phyloP scores from a whole-genome alignment of 1,139 yeast species.

The Yamadazyma atlantica region DNA sequence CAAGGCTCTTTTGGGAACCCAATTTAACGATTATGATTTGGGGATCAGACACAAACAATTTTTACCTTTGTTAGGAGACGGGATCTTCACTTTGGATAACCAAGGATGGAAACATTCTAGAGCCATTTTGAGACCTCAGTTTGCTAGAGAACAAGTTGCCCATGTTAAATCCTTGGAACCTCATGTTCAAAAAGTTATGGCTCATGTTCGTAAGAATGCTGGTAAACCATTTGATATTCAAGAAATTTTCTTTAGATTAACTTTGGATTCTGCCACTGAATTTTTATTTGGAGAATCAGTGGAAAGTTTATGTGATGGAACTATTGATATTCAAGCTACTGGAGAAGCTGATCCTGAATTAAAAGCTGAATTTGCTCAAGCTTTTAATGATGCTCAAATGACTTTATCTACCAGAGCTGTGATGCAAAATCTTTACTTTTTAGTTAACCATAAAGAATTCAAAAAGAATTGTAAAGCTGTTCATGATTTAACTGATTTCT shows the following conservation, averaged over 20 bases:
- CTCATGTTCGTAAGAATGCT: slow-evolving; percentile 24
- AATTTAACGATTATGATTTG: slow-evolving; percentile 51
- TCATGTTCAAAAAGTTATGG: slow-evolving; percentile 39
- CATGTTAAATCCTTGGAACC: slow-evolving; percentile 48
- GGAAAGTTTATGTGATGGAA: slow-evolving; percentile 32
- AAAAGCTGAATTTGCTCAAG: slow-evolving; percentile 23
- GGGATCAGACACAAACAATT: slow-evolving; percentile 48
- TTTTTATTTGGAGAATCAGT: slow-evolving; percentile 52
- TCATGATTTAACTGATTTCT: slow-evolving; percentile 17
- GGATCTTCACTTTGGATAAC: slow-evolving; percentile 58
- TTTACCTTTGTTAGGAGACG: slow-evolving; percentile 50
- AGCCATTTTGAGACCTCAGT: slow-evolving; percentile 57
- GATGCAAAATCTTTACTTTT: slow-evolving; percentile 26
- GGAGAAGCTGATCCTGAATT: slow-evolving; percentile 14
- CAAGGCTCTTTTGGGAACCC: slow-evolving; percentile 39
- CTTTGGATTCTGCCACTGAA: slow-evolving; percentile 53
- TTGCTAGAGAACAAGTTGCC: slow-evolving; percentile 52
- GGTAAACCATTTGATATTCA: slow-evolving; percentile 34
- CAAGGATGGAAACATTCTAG: slow-evolving; percentile 59
- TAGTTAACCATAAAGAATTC: slow-evolving; percentile 12
- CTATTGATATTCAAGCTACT: slow-evolving; percentile 22
- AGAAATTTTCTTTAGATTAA: slow-evolving; percentile 37
- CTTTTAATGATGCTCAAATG: slow-evolving; percentile 24
- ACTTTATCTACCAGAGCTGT: slow-evolving; percentile 26
- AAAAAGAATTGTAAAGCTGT: slow-evolving; percentile 8